phyloP scores from a whole-genome alignment of 345 rosid genomes.

The Draba incana region DNA sequence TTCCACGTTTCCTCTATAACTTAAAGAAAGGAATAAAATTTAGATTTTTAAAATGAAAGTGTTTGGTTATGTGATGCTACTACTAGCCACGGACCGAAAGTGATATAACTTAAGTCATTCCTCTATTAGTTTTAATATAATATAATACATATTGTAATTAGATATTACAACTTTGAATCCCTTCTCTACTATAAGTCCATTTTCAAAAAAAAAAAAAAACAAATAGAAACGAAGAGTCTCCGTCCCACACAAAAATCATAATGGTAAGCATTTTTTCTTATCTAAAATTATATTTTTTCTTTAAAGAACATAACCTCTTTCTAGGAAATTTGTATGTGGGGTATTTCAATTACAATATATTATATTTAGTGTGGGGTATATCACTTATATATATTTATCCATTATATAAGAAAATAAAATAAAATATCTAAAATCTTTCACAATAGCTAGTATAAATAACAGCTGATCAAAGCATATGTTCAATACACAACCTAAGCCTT shows the following conservation, averaged over 20 bases:
- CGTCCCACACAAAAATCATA: constrained; percentile 48
- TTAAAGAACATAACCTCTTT: constrained; percentile 50
- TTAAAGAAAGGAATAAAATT: background rate
- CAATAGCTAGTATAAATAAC: constrained; percentile 70
- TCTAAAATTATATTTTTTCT: constrained; percentile 56
- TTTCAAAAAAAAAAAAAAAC: background rate
- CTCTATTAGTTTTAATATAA: background rate
- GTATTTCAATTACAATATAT: constrained; percentile 5
- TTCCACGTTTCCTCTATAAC: constrained; percentile 35
- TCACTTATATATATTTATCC: constrained; percentile 19
- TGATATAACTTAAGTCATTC: constrained; percentile 14
- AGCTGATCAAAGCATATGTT: constrained; percentile 42
- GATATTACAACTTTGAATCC: background rate
- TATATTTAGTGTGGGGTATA: constrained; percentile 23
- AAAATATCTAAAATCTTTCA: constrained; percentile 32
- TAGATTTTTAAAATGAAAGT: constrained; percentile 12
- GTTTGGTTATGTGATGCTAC: constrained; percentile 35
- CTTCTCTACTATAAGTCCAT: constrained; percentile 14
- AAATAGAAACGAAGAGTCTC: constrained; percentile 40
- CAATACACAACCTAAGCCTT: constrained; percentile 34
- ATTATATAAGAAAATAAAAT: background rate
- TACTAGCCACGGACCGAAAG: constrained; percentile 41
- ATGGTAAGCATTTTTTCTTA: constrained; percentile 54
- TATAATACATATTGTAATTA: background rate
- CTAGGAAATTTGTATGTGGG: constrained; percentile 22